Conservation (phyloP, 2,329 filamentous ascomycete species). For the Rhexocercosporidium sp. region DNA sequence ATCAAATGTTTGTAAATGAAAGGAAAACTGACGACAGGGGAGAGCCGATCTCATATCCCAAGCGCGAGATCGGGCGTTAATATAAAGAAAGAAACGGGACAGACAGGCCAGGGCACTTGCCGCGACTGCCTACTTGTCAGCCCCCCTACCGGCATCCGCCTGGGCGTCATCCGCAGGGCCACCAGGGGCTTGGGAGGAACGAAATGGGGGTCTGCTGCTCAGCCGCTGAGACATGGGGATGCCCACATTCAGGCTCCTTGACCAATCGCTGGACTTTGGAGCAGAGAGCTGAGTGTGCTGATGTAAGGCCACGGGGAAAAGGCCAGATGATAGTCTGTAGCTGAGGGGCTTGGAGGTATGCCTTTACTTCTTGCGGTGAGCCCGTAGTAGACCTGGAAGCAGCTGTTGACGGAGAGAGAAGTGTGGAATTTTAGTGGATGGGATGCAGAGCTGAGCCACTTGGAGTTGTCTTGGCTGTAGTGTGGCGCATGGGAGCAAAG, state of each 20-base stretch:
- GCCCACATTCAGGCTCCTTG: not conserved
- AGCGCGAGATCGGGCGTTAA: conserved; percentile 1
- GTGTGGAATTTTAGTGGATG: not conserved
- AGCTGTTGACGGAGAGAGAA: not conserved
- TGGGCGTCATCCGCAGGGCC: not conserved
- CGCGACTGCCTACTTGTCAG: not conserved
- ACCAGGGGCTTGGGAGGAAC: not conserved
- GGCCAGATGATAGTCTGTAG: not conserved
- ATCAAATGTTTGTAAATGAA: too few relatives aligned
- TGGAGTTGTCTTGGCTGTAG: not conserved
- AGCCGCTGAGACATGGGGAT: not conserved
- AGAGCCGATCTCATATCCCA: not conserved
- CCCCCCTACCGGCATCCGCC: not conserved
- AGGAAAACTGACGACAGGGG: not conserved
- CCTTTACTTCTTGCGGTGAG: not conserved
- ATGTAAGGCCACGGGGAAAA: not conserved
- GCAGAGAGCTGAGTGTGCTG: not conserved
- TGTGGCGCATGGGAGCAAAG: not conserved
- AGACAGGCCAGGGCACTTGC: not conserved
- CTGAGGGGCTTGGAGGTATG: not conserved
- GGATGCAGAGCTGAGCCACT: not conserved
- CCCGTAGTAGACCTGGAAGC: not conserved
- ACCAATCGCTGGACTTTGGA: not conserved
- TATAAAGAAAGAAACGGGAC: not conserved
- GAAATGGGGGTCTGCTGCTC: not conserved